phyloP scores from a whole-genome alignment of 2,329 filamentous ascomycete species.

The Ceratocystis destructans region DNA sequence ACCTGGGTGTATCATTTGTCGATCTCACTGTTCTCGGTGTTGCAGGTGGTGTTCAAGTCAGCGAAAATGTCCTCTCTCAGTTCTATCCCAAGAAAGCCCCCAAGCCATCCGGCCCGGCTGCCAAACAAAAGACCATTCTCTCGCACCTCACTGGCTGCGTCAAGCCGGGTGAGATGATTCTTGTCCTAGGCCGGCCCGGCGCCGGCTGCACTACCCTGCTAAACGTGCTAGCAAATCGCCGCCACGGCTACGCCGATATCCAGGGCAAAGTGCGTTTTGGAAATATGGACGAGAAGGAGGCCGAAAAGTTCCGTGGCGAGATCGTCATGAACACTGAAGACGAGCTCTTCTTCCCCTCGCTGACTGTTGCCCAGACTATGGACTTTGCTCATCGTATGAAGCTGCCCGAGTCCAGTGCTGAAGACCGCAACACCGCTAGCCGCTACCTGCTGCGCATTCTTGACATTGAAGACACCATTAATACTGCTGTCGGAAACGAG shows the following conservation, averaged over 20 bases:
- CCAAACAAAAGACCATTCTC: constrained; percentile 39
- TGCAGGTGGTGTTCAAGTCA: constrained; percentile 27
- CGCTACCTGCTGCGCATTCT: constrained; percentile 46
- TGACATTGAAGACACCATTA: constrained; percentile 57
- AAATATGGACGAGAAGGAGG: constrained; percentile 34
- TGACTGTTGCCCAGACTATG: constrained; percentile 58
- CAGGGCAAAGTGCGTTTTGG: constrained; percentile 46
- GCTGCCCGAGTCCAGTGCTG: constrained; percentile 34
- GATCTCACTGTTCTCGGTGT: constrained; percentile 9
- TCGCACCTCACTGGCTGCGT: constrained; percentile 54
- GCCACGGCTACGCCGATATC: constrained; percentile 44
- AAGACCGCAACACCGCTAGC: constrained; percentile 34
- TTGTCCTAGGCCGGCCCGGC: constrained; percentile 55
- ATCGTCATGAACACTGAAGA: constrained; percentile 62
- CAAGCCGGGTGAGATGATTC: constrained; percentile 57
- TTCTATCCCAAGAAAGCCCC: constrained; percentile 45
- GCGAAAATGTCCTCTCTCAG: constrained; percentile 50
- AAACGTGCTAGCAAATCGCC: constrained; percentile 53
- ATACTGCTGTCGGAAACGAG: constrained; percentile 62
- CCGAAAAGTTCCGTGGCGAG: constrained; percentile 40
- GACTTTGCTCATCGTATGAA: constrained; percentile 54
- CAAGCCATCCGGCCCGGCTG: constrained; percentile 28
- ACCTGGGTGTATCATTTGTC: constrained; percentile 10
- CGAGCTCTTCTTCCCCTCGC: constrained; percentile 47
- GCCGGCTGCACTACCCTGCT: constrained; percentile 58